Evolutionary conservation across 257 asterid genomes (phyloP), one percentile per base, ranked within the genome.

Genomic region (Galeopsis tetrahit): DNA sequence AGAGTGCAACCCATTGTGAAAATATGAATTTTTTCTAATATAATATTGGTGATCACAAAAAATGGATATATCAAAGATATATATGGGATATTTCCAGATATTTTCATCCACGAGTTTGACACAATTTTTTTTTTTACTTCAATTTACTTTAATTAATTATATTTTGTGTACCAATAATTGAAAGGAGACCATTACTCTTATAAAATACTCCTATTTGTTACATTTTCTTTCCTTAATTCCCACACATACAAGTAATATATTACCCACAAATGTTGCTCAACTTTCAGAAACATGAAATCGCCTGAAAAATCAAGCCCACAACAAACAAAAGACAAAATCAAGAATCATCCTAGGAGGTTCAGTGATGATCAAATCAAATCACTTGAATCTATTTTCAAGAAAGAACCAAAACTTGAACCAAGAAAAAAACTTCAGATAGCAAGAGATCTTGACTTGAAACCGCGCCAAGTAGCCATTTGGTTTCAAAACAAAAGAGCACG

Each of bases 391-490:
- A 78, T 82, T 33, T 86, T 86, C 84, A 72, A 76, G 79, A 10
- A 32, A 0, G 82, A 79, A 17, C 58, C 74, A 0, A 84, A 86
- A 83, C 91, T 86, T 7, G 91, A 84, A 58, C 81, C 84, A 0
- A 74, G 48, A 60, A 86, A 71, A 79, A 86, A 84, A 33, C 10
- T 73, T n/a, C 68, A 84, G 57, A 9, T 82, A 2, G 89, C 89
- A 1, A 80, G 72, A 17, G 88, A 86, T 64, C 84, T 86, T 0
- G 86, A 80, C 28, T 55, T 86, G 56, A 80, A 83, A 57, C 91
- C 88, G 2, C 79, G 84, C 7, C 91, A 86, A n/a, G 87, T 86
- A 0, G 88, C 88, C 6, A 82, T 83, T 4, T 86, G 91, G 91
- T 86, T 86, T 60, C 91, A 86, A 28, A 86, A 86, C 69, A 79